These are phyloP conservation scores for Candida hispaniensis DNA, from an alignment of 805 yeast species.

Conservation along the genomic window DNA sequence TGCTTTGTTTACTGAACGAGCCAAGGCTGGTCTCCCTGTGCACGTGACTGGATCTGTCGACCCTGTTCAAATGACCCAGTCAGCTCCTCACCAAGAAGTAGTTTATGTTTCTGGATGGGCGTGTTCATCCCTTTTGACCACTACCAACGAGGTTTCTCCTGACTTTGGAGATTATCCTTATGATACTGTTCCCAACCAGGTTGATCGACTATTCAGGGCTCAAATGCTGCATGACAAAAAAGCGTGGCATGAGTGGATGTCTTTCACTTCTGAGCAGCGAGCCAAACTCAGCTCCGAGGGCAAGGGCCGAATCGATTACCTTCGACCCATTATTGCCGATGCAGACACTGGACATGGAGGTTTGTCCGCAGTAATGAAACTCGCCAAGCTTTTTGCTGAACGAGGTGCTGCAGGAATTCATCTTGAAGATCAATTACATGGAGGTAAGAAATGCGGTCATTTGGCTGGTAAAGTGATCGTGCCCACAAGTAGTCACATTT, in stretches of 20 bases:
- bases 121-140: conserved; percentile 43
- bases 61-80: conserved; percentile 52
- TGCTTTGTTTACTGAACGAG: conserved; percentile 34
- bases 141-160: conserved; percentile 54
- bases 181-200: conserved; percentile 60
- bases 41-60: conserved; percentile 53
- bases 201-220: conserved; percentile 47
- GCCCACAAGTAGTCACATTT: conserved; percentile 46
- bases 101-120: conserved; percentile 56
- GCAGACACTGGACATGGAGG: conserved; percentile 64
- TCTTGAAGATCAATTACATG: conserved; percentile 53
- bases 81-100: conserved; percentile 42
- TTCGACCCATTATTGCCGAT: conserved; percentile 55
- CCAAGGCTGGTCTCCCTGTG: conserved; percentile 36
- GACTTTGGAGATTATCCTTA: conserved; percentile 63
- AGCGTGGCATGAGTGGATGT: conserved; percentile 35
- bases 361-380: conserved; percentile 49
- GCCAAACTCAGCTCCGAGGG: conserved; percentile 22
- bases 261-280: conserved; percentile 23
- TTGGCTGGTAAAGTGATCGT: conserved; percentile 51
- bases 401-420: conserved; percentile 59
- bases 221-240: conserved; percentile 49
- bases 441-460: conserved; percentile 59
- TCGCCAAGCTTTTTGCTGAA: conserved; percentile 56
- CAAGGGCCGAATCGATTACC: conserved; percentile 36